Base-by-base conservation (phyloP, 345 rosid genomes). In the Raphanus sativus region DNA sequence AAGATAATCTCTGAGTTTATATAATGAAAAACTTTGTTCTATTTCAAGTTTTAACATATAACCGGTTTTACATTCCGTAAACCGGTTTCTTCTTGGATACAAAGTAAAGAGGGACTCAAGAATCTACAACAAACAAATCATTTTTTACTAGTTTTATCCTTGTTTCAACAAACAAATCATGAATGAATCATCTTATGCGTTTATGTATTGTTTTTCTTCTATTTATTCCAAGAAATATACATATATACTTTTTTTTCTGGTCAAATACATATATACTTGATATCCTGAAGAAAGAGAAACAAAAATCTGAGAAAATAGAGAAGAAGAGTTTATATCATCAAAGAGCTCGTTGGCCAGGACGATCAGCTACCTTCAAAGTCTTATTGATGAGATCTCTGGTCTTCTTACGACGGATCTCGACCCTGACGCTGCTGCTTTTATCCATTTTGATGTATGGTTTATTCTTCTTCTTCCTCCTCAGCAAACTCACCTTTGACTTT, bases 331-430 rank as follows among this genome's bases (percentile, higher is more conserved):
- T 0, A 16, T 58, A 59, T 86, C 80, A 87, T 21, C 82, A 45
- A 68, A 87, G 55, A 75, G 77, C 85, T 32, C 86, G 86, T 45
- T 89, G 87, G 29, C 90, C 94, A 80, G 97, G 94, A 28, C 77
- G 85, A 83, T 95, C 99, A 52, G 99, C 98, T 8, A 72, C 85
- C 75, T 85, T 83, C 70, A 95, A 81, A 7, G 97, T 95, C 85
- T 95, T 87, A 52, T 90, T 89, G 8, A 95, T 95, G 69, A 95
- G 86, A 71, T 85, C 83, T 29, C 75, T 85, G 0, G 97, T 94
- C 82, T 95, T 95, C 75, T 90, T 82, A 86, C 99, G 90, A 8
- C 99, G 89, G 77, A 95, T 95, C 86, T 93, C 97, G 0, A 92
- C 98, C 81, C 80, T 90, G n/a, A 92, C 98, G 66, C 99, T 95